Base-by-base conservation (phyloP, 768 basidiomycete genomes). In the Candolleomyces efflorescens region DNA sequence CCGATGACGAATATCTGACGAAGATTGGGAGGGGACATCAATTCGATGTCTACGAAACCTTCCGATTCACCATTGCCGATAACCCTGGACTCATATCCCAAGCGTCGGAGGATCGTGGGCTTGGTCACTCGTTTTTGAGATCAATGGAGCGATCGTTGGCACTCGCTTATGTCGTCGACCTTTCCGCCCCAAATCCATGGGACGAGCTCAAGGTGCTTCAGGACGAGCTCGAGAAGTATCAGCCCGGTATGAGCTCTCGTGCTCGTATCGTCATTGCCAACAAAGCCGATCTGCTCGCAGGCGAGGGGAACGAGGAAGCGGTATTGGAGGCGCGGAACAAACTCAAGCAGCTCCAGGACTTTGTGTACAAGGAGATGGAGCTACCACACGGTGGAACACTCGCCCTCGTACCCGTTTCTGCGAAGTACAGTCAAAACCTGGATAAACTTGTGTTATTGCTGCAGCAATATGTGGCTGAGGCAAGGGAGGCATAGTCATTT, bases 1-100 rank as follows among this genome's bases (percentile, higher is more conserved):
- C 59, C 37, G 52, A 59, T 12, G 57, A 58, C 12, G 57, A 58
- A 53, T 58, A 58, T 22, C n/a, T 58, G 18, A 18, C 20, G 15
- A 58, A 58, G 32, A 58, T 58, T 17, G 60, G 64, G 59, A 63
- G 63, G 36, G 83, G 82, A 0, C 74, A 82, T 64, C 72, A 73
- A 38, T 87, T 86, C 59, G 82, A 86, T 64, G 63, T 82, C 32
- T 76, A 77, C 44, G 95, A 98, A 71, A 73, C 77, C 4, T 88
- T 92, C 69, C 83, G 97, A 10, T 97, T 98, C 78, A 97, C 94
- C 13, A 86, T 99, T 62, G 92, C 94, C 38, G 97, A 99, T 73
- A 98, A 98, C 67, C 97, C 97, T 0, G 97, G 97, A 7, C 84
- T 98, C 46, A 86, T 98, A 56, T 81, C 84, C 9, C 78, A 82